Evolutionary conservation across 768 basidiomycete genomes (phyloP), one percentile per base, ranked within the genome.

Genomic region (Mycena olivaceomarginata): DNA sequence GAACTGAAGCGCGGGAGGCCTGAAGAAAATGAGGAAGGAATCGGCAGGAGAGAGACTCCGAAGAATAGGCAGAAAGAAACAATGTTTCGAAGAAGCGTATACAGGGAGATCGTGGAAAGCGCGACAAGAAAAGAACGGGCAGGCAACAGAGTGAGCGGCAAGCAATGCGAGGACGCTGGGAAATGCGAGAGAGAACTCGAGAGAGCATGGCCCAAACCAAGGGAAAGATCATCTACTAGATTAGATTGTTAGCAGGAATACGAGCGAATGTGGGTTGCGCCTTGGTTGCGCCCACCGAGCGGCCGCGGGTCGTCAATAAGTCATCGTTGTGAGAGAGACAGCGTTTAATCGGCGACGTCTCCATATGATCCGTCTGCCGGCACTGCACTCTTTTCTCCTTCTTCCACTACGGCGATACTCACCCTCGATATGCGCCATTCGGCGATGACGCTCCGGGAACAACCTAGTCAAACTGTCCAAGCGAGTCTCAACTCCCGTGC

Each of bases 81-180:
- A 41, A 10, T 18, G 40, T 63, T 63, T 63, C 60, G 25, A 2
- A 63, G 60, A 57, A 18, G 56, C 56, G 56, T 57, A 57, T 57
- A 57, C 37, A 57, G 20, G 56, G 56, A 57, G 56, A 57, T 57
- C 25, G 56, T 57, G 56, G 56, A 57, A 57, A 57, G 56, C 10
- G 60, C 60, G 60, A 63, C 37, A 63, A 63, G 60, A 63, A 63
- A 63, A 63, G 60, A 63, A 31, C 60, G 39, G 60, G 60, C 60
- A 63, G 60, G 39, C 60, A 63, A 41, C 60, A 63, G 60, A 63
- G 40, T 41, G 60, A 41, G 39, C 60, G 56, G 22, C 25, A 57
- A 18, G 56, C 60, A 63, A 41, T 63, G 60, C 60, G 60, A 63
- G 60, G 60, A 63, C 60, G 60, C 60, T 63, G 39, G 60, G 60